Conservation (phyloP, 2,329 filamentous ascomycete species). For the Cytospora chrysosperma region DNA sequence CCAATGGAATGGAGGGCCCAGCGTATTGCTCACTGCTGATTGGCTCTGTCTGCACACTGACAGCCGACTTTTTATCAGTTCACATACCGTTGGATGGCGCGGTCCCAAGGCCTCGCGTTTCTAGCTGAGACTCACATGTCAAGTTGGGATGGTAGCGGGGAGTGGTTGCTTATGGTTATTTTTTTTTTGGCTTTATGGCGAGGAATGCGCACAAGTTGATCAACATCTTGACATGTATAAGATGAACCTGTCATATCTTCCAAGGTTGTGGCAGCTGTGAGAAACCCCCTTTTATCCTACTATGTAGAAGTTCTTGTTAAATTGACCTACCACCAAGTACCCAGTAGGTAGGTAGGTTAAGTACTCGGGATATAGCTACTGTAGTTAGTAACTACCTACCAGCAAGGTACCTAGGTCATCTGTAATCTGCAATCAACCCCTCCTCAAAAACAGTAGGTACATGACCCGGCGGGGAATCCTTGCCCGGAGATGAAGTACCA, state of each 20-base stretch:
- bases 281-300: not conserved
- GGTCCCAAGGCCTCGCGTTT: conserved; percentile 8
- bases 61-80: conserved; percentile 15
- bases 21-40: conserved; percentile 7
- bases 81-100: conserved; percentile 5
- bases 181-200: not conserved
- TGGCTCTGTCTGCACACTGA: conserved; percentile 19
- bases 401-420: too few relatives aligned
- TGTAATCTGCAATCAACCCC: not conserved
- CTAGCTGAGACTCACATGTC: not conserved
- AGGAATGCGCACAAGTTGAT: not conserved
- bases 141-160: not conserved
- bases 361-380: too few relatives aligned
- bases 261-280: not conserved
- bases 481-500: not conserved
- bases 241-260: not conserved
- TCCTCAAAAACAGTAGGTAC: not conserved
- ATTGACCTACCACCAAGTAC: not conserved
- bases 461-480: not conserved
- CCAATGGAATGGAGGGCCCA: conserved; percentile 10
- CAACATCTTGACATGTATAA: not conserved
- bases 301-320: not conserved
- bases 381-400: not conserved
- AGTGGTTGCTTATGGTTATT: not conserved
- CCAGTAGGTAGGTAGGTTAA: too few relatives aligned